Conservation (phyloP, 257 asterid genomes). For the Haberlea rhodopensis region DNA sequence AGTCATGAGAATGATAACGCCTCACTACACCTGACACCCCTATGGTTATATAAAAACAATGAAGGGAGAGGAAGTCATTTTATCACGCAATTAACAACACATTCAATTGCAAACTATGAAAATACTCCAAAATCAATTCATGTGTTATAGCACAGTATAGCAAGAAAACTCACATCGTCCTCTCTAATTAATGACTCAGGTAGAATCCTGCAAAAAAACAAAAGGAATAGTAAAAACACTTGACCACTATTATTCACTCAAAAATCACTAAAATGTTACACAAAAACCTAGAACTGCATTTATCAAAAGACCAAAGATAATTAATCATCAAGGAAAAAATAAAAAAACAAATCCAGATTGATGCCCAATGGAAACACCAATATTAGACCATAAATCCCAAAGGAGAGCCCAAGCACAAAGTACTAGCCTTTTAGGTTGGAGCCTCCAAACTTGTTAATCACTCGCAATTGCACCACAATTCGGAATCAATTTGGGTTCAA, state of each 20-base stretch:
- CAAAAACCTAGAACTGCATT: neutral
- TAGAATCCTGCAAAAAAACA: constrained; percentile 49
- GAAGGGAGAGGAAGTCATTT: neutral
- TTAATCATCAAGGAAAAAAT: neutral
- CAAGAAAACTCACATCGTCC: constrained; percentile 64
- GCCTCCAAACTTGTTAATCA: too few species aligned
- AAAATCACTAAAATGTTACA: neutral
- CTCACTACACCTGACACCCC: neutral
- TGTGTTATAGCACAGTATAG: neutral
- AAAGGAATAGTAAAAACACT: constrained; percentile 22
- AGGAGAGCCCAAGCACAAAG: too few species aligned
- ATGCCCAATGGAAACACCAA: too few species aligned
- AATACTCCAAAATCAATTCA: constrained; percentile 2
- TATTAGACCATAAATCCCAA: too few species aligned
- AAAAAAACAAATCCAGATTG: too few species aligned
- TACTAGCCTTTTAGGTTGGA: too few species aligned
- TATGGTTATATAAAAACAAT: neutral
- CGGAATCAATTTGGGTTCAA: too few species aligned
- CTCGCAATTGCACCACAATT: too few species aligned
- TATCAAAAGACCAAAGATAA: neutral
- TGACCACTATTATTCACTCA: neutral
- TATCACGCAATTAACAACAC: neutral
- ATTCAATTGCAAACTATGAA: neutral
- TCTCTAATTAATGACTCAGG: constrained; percentile 71
- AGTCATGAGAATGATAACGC: constrained; percentile 3